Conservation (phyloP, 306 rosid genomes). For the Begonia loranthoides region DNA sequence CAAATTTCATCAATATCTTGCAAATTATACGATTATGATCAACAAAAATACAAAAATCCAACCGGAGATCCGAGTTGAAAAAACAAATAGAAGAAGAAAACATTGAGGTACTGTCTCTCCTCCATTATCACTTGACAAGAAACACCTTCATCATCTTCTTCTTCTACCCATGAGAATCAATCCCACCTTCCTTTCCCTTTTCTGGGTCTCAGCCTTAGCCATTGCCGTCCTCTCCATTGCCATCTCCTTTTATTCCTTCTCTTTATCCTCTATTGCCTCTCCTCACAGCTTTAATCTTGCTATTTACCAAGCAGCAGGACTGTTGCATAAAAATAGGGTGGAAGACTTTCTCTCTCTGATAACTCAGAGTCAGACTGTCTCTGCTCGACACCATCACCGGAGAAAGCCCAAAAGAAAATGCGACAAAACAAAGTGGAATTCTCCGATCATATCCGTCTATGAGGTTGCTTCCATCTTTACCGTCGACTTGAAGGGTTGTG, state of each 20-base stretch:
- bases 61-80: no score
- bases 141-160: background rate
- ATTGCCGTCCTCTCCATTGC: conserved; percentile 30
- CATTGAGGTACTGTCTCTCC: no score
- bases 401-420: conserved; percentile 19
- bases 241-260: conserved; percentile 11
- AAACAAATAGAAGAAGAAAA: no score
- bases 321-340: conserved; percentile 20
- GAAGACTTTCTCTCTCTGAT: conserved; percentile 25
- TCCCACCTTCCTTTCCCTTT: conserved; percentile 23
- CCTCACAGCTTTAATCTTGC: conserved; percentile 14
- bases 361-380: conserved; percentile 20
- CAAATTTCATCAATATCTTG: no score
- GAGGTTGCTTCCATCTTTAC: conserved; percentile 42
- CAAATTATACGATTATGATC: no score
- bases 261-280: conserved; percentile 9
- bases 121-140: background rate
- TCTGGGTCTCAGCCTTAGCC: conserved; percentile 33
- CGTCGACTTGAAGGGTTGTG: conserved; percentile 44
- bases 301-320: conserved; percentile 6
- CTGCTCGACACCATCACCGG: conserved; percentile 10
- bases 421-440: conserved; percentile 27
- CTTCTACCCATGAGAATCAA: conserved; percentile 30
- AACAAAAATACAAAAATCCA: no score
- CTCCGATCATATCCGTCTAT: conserved; percentile 24